Conservation (phyloP, 176 grass and related monocot species). For the Musa troglodytarum region DNA sequence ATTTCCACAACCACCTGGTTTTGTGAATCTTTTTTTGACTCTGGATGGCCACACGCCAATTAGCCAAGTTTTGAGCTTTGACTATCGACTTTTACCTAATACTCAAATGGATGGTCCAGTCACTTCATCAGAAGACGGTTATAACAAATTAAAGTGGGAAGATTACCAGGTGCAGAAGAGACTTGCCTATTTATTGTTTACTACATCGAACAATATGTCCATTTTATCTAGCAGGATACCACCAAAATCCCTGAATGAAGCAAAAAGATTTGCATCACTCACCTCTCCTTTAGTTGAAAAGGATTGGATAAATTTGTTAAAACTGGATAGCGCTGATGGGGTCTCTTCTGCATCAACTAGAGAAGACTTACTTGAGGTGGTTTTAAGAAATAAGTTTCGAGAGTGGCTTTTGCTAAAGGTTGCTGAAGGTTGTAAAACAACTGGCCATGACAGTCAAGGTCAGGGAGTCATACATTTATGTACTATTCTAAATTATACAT, state of each 20-base stretch:
- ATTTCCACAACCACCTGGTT: conserved; percentile 49
- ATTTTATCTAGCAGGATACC: conserved; percentile 32
- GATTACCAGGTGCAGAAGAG: conserved; percentile 61
- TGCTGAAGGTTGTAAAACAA: conserved; percentile 62
- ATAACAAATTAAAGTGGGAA: conserved; percentile 20
- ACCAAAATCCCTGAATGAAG: conserved; percentile 51
- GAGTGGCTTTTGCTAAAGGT: conserved; percentile 91
- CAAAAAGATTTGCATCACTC: conserved; percentile 40
- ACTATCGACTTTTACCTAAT: conserved; percentile 36
- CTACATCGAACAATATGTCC: conserved; percentile 32
- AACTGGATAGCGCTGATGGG: conserved; percentile 30
- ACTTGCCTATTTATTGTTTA: conserved; percentile 61
- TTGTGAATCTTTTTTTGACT: conserved; percentile 63
- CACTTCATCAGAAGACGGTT: conserved; percentile 30
- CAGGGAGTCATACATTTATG: conserved; percentile 94
- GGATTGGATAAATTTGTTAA: conserved; percentile 59
- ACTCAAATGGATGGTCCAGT: conserved; percentile 16
- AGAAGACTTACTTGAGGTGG: conserved; percentile 67
- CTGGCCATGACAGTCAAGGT: conserved; percentile 53
- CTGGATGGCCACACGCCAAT: conserved; percentile 68
- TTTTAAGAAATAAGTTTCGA: conserved; percentile 77
- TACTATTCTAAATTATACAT: conserved; percentile 81
- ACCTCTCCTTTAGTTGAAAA: conserved; percentile 66
- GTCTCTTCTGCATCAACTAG: conserved; percentile 16
- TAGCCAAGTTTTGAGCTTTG: conserved; percentile 65